Conservation (phyloP, 2,329 filamentous ascomycete species). For the Zymoseptoria tritici region DNA sequence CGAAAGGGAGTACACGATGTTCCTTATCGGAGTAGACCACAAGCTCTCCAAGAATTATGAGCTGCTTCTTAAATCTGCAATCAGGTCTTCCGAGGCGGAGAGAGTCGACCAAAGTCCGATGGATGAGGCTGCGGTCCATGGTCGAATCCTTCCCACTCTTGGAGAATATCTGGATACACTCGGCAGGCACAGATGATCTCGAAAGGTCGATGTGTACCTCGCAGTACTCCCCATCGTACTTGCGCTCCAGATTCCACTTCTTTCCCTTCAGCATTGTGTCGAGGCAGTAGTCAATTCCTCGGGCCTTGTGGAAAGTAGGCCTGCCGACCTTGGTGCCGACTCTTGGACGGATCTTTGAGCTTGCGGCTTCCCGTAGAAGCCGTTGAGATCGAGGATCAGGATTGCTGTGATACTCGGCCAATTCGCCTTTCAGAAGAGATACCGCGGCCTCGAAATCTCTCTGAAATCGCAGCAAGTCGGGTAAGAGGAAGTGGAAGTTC, state of each 20-base stretch:
- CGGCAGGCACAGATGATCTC: slow-evolving; percentile 32
- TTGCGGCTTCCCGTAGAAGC: slow-evolving; percentile 26
- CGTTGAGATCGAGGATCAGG: slow-evolving; percentile 30
- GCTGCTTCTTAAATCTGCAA: slow-evolving; percentile 55
- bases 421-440: slow-evolving; percentile 42
- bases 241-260: slow-evolving; percentile 67
- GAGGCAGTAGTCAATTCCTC: slow-evolving; percentile 63
- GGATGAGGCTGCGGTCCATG: slow-evolving; percentile 55
- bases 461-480: slow-evolving; percentile 61
- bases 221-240: slow-evolving; percentile 81
- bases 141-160: slow-evolving; percentile 91
- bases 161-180: slow-evolving; percentile 72
- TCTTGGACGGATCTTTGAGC: slow-evolving; percentile 25
- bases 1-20: slow-evolving; percentile 62
- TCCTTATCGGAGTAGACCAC: slow-evolving; percentile 66
- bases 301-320: slow-evolving; percentile 39
- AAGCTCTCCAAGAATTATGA: slow-evolving; percentile 78
- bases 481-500: slow-evolving; percentile 62
- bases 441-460: slow-evolving; percentile 59
- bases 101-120: slow-evolving; percentile 56
- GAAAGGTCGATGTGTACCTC: slow-evolving; percentile 73
- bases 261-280: slow-evolving; percentile 50
- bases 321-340: slow-evolving; percentile 42
- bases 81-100: slow-evolving; percentile 53
- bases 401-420: slow-evolving; percentile 32